Percentiles rank a stretch among this genome's conserved stretches.
Evolutionary conservation across 2,329 filamentous ascomycete genomes (phyloP).

Genomic region (Rutstroemia sydowiana): DNA sequence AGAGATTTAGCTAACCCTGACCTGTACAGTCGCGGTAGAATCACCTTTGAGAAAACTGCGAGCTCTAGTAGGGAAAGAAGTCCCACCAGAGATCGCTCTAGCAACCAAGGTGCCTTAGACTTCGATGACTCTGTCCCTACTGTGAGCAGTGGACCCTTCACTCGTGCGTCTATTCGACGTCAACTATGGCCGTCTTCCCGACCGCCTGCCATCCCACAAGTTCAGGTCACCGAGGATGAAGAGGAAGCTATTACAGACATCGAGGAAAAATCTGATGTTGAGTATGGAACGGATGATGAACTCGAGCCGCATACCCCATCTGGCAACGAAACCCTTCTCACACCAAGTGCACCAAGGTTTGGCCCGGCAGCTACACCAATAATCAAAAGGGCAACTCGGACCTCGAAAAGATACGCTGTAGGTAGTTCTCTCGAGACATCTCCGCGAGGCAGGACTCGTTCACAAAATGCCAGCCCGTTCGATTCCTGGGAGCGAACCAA

Average conservation of each 20-base stretch:
- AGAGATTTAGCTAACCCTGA: slow-evolving; percentile 23
- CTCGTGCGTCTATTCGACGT: slow-evolving; percentile 48
- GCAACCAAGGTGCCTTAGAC: slow-evolving; percentile 28
- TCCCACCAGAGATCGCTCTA: slow-evolving; percentile 9
- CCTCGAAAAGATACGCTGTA: slow-evolving; percentile 38
- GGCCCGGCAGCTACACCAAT: slow-evolving; percentile 55
- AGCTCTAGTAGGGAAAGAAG: slow-evolving; percentile 23
- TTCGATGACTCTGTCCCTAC: slow-evolving; percentile 29
- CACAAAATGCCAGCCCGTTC: slow-evolving; percentile 41
- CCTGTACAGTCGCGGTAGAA: slow-evolving; percentile 63
- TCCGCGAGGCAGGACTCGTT: slow-evolving; percentile 9
- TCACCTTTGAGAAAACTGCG: slow-evolving; percentile 57
- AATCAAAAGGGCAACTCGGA: slow-evolving; percentile 51
- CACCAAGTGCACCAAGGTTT: slow-evolving; percentile 49
- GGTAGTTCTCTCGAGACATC: slow-evolving; percentile 25
- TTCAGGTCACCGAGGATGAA: slow-evolving; percentile 51
- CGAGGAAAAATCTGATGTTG: slow-evolving; percentile 28
- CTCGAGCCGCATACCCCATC: slow-evolving; percentile 2
- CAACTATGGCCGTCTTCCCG: slow-evolving; percentile 53
- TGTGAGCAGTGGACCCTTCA: slow-evolving; percentile 27
- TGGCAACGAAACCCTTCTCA: slow-evolving; percentile 33
- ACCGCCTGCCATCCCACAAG: slow-evolving; percentile 47
- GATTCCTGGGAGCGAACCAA: slow-evolving; percentile 53
- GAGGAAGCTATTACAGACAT: slow-evolving; percentile 46
- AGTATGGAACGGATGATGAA: slow-evolving; percentile 1